Conservation (phyloP, 108 stramenopile genomes). For the Pseudonitzschia pungens region DNA sequence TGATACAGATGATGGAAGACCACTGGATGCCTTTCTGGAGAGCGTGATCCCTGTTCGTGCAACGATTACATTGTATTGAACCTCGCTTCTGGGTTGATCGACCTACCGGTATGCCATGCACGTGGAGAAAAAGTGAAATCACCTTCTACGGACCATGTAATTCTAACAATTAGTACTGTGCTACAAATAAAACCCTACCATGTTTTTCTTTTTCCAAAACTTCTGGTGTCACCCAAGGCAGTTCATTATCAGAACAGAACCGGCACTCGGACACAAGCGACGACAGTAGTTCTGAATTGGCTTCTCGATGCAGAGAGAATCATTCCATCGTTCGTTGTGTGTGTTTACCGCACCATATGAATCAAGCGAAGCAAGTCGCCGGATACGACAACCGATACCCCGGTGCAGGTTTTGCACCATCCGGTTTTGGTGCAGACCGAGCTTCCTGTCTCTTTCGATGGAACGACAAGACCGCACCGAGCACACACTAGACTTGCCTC, state of each 20-base stretch:
- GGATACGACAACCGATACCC: constrained; percentile 59
- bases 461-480: constrained; percentile 76
- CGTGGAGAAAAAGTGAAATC: background rate
- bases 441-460: constrained; percentile 67
- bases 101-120: background rate
- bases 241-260: too few species aligned
- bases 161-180: too few species aligned
- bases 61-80: background rate
- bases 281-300: background rate
- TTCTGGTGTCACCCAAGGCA: too few species aligned
- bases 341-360: constrained; percentile 1
- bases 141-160: too few species aligned
- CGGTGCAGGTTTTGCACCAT: constrained; percentile 77
- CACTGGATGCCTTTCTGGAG: background rate
- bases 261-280: too few species aligned
- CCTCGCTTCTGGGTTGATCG: background rate
- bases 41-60: background rate
- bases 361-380: constrained; percentile 56
- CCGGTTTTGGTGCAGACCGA: constrained; percentile 66
- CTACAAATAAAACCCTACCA: too few species aligned
- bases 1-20: background rate
- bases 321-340: background rate
- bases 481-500: constrained; percentile 8
- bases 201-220: too few species aligned
- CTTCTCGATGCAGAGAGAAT: background rate